Evolutionary conservation across 305 asterid species (phyloP).

Genomic region (Fraxinus latifolia): DNA sequence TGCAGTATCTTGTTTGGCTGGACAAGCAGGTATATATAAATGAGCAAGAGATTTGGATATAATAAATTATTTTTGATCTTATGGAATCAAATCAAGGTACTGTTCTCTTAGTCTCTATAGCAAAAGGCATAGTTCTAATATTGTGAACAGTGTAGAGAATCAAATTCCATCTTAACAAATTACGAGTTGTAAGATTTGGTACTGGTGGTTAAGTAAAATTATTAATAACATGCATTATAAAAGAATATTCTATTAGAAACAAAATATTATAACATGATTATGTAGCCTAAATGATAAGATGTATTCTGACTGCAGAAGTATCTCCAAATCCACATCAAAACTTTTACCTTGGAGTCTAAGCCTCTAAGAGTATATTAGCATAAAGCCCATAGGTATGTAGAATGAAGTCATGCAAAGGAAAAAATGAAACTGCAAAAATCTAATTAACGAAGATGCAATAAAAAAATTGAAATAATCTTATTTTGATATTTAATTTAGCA

Average conservation of each 20-base stretch:
- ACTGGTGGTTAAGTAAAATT: neutral
- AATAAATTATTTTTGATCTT: neutral
- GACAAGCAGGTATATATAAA: slow-evolving; percentile 63
- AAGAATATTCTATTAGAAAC: neutral
- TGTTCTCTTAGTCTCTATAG: slow-evolving; percentile 4
- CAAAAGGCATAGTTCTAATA: slow-evolving; percentile 8
- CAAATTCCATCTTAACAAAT: neutral
- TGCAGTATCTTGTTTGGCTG: slow-evolving; percentile 87
- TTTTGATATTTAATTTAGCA: neutral
- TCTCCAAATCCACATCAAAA: neutral
- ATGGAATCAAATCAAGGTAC: slow-evolving; percentile 7
- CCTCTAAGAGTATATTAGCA: neutral
- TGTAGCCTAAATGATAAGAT: neutral
- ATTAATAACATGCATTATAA: neutral
- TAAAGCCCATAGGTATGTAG: neutral
- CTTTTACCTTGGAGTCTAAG: neutral
- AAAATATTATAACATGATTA: neutral
- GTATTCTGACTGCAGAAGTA: neutral
- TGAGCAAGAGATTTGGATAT: neutral
- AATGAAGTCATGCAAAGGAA: neutral
- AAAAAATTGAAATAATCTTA: neutral
- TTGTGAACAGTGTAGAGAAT: neutral
- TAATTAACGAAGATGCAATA: neutral
- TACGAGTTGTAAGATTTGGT: neutral
- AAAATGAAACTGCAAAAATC: neutral